A percentile compares a stretch with the other conserved stretches of the same genome.
Evolutionary conservation across 225 moss, liverwort and hornwort species (phyloP).

Genomic region (Polytrichum formosum): DNA sequence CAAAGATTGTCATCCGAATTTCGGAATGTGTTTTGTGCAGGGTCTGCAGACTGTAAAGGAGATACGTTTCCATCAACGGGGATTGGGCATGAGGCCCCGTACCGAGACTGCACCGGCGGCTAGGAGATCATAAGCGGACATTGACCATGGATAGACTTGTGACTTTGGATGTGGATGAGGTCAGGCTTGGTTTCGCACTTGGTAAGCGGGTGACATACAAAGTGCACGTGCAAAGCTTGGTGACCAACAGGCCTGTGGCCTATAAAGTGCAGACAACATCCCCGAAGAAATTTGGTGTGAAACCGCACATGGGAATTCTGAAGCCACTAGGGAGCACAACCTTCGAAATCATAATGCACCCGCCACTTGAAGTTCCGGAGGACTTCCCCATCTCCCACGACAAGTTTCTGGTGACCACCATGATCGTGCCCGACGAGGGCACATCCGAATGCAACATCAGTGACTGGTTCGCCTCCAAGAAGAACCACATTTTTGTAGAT

Average conservation of each 20-base stretch:
- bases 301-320: conserved; percentile 75
- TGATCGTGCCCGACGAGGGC: conserved; percentile 51
- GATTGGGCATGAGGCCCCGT: conserved; percentile 6
- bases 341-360: conserved; percentile 57
- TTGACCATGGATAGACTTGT: conserved; percentile 62
- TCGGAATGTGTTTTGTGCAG: not conserved
- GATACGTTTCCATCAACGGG: not conserved
- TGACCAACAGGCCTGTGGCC: conserved; percentile 58
- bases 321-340: conserved; percentile 51
- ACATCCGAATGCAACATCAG: conserved; percentile 25
- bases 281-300: conserved; percentile 75
- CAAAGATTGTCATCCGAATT: too few species aligned
- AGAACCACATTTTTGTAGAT: conserved; percentile 58
- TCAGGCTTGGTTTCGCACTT: conserved; percentile 60
- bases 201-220: conserved; percentile 55
- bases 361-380: conserved; percentile 70
- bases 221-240: conserved; percentile 65
- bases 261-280: conserved; percentile 89
- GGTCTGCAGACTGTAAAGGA: not conserved
- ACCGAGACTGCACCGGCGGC: too few species aligned
- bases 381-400: conserved; percentile 70
- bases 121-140: too few species aligned
- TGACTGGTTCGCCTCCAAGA: conserved; percentile 76
- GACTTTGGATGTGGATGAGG: conserved; percentile 66
- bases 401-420: conserved; percentile 74